Evolutionary conservation across 2,329 filamentous ascomycete species (phyloP).

Genomic region (Sodiomyces alkalinus): DNA sequence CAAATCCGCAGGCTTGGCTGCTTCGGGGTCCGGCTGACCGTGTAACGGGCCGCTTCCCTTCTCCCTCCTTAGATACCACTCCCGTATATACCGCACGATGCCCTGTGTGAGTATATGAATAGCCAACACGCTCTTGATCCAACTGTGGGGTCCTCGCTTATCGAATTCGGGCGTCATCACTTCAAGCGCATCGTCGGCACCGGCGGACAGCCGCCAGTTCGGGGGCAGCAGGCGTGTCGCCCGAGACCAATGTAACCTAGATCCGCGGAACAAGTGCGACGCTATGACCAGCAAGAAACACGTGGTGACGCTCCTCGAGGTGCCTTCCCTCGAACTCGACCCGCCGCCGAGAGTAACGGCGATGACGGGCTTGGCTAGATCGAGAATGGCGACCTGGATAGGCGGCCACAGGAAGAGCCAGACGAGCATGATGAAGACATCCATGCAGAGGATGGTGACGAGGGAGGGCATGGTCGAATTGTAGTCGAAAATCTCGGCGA

Average conservation of each 20-base stretch:
- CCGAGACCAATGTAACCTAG: constrained; percentile 31
- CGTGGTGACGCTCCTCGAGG: constrained; percentile 55
- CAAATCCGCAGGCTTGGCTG: constrained; percentile 31
- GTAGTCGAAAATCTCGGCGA: constrained; percentile 84
- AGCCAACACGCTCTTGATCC: constrained; percentile 53
- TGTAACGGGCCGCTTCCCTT: constrained; percentile 34
- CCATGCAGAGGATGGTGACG: constrained; percentile 70
- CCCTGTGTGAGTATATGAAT: constrained; percentile 65
- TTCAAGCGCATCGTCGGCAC: constrained; percentile 33
- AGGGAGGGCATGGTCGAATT: constrained; percentile 75
- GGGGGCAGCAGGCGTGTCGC: constrained; percentile 30
- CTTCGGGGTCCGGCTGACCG: constrained; percentile 45
- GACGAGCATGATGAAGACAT: constrained; percentile 65
- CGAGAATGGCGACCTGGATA: constrained; percentile 74
- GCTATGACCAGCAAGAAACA: constrained; percentile 53
- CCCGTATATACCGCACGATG: constrained; percentile 53
- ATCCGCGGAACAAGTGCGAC: constrained; percentile 35
- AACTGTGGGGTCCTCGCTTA: constrained; percentile 44
- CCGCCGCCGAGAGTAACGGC: constrained; percentile 81
- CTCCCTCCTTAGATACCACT: constrained; percentile 50
- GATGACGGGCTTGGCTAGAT: constrained; percentile 85
- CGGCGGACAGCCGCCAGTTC: constrained; percentile 27
- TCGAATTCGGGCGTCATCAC: constrained; percentile 31
- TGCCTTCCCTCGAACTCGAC: constrained; percentile 50
- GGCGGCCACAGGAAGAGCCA: constrained; percentile 84